These are phyloP conservation scores for Cercophora samala DNA, from an alignment of 495 filamentous ascomycete genomes.

Conservation along the genomic window DNA sequence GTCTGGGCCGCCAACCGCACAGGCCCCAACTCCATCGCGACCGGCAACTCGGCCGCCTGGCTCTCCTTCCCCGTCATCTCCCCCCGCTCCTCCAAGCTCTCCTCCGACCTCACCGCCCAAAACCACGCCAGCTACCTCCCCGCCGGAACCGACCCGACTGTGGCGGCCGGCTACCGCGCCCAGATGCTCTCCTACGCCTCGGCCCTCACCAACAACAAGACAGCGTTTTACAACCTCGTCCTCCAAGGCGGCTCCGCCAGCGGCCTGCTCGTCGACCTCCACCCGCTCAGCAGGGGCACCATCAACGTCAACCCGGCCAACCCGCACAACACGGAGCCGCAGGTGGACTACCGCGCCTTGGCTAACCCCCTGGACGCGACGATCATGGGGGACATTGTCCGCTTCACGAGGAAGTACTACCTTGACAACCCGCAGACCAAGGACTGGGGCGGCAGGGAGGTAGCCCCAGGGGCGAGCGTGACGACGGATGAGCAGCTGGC, in stretches of 20 bases:
- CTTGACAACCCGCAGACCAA: conserved; percentile 34
- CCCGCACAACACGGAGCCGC: conserved; percentile 36
- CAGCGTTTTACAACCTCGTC: conserved; percentile 45
- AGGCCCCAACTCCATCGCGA: conserved; percentile 44
- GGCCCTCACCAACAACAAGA: conserved; percentile 37
- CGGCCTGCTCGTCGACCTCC: conserved; percentile 40
- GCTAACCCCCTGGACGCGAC: conserved; percentile 47
- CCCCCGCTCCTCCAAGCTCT: conserved; percentile 32
- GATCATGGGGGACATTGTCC: conserved; percentile 42
- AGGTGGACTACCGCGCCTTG: conserved; percentile 49
- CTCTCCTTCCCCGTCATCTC: conserved; percentile 46
- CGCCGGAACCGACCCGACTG: conserved; percentile 34
- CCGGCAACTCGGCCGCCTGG: conserved; percentile 45
- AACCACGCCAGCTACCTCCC: conserved; percentile 41
- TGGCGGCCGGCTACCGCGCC: conserved; percentile 44
- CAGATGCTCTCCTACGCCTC: conserved; percentile 44
- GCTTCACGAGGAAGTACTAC: conserved; percentile 40
- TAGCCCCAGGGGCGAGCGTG: conserved; percentile 32
- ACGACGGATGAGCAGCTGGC: conserved; percentile 33
- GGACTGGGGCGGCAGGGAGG: conserved; percentile 27
- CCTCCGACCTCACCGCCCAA: conserved; percentile 34
- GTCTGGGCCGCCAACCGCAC: conserved; percentile 40
- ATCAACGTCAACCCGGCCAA: conserved; percentile 43
- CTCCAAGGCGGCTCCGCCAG: conserved; percentile 33
- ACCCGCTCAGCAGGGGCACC: conserved; percentile 46